Percentiles rank a stretch among this genome's conserved stretches.
These are phyloP conservation scores for Venustampulla echinocandica DNA, from an alignment of 495 filamentous ascomycete genomes.

Conservation along the genomic window DNA sequence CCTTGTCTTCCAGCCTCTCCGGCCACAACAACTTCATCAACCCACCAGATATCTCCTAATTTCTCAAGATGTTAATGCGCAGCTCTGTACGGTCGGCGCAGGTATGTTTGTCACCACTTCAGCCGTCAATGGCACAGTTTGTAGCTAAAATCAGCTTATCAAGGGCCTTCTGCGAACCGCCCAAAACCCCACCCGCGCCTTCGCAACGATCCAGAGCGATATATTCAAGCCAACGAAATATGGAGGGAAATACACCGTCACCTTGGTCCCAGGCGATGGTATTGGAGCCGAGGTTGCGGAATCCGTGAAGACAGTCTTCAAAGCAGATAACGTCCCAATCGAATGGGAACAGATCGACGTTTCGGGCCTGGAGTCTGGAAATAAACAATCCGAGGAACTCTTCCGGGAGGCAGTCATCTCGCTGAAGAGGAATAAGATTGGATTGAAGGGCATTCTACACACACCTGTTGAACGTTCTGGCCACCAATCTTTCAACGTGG, in stretches of 20 bases:
- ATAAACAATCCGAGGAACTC: conserved; percentile 84
- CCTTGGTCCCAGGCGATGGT: conserved; percentile 95
- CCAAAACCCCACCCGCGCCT: conserved; percentile 33
- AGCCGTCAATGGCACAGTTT: conserved; percentile 19
- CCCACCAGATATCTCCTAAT: conserved; percentile 2
- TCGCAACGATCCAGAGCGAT: conserved; percentile 75
- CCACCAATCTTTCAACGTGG: conserved; percentile 99
- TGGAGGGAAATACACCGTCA: conserved; percentile 98
- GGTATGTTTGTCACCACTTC: conserved; percentile 22
- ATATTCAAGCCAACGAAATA: conserved; percentile 99
- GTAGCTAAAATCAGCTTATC: conserved; percentile 25
- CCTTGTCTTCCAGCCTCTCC: conserved; percentile 2
- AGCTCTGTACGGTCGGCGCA: conserved; percentile 44
- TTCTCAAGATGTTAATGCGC: conserved; percentile 49
- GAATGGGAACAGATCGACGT: conserved; percentile 99
- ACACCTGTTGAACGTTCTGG: conserved; percentile 94
- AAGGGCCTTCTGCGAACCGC: conserved; percentile 51
- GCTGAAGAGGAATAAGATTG: conserved; percentile 94
- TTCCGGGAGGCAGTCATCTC: conserved; percentile 93
- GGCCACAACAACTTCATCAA: neutral
- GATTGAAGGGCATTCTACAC: conserved; percentile 93
- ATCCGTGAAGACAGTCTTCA: conserved; percentile 97
- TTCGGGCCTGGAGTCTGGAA: conserved; percentile 78
- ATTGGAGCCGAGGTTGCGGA: conserved; percentile 97
- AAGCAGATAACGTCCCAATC: conserved; percentile 96